Evolutionary conservation across 176 grass and related monocot species (phyloP).

Genomic region (Oryza officinalis): DNA sequence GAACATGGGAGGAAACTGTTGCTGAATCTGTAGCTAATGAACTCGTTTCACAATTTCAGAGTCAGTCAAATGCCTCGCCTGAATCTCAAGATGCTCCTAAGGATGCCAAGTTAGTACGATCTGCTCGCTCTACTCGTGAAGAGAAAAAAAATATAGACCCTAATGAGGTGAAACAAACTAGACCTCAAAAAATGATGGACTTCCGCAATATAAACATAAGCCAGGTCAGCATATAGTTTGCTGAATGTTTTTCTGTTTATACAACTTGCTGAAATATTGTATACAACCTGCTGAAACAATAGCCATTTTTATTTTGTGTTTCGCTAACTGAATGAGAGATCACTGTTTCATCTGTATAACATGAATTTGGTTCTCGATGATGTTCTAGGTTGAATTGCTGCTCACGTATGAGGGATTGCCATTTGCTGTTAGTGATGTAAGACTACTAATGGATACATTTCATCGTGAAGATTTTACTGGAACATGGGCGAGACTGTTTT

Average conservation of each 20-base stretch:
- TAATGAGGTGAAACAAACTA: constrained; percentile 76
- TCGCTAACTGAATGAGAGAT: constrained; percentile 25
- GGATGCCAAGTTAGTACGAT: constrained; percentile 57
- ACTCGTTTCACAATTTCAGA: constrained; percentile 75
- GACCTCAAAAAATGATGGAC: constrained; percentile 82
- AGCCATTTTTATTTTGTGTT: constrained; percentile 26
- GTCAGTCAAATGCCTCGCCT: constrained; percentile 42
- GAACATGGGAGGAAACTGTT: constrained; percentile 93
- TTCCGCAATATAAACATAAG: constrained; percentile 95
- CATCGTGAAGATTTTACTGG: constrained; percentile 96
- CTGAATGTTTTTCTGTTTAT: constrained; percentile 26
- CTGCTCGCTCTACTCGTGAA: constrained; percentile 55
- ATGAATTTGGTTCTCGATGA: constrained; percentile 30
- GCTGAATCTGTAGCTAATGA: constrained; percentile 94
- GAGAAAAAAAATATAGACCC: constrained; percentile 74
- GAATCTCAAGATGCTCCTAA: constrained; percentile 61
- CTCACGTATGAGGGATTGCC: constrained; percentile 92
- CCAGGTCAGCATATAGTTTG: constrained; percentile 63
- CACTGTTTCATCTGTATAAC: constrained; percentile 10
- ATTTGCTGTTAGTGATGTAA: constrained; percentile 83
- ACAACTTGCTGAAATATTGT: constrained; percentile 17
- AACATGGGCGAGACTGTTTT: constrained; percentile 87
- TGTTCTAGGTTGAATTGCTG: constrained; percentile 90
- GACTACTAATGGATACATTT: constrained; percentile 96
- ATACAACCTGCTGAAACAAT: constrained; percentile 29